Evolutionary conservation across 169 alveolate species (phyloP), one percentile per base, ranked within the genome.

Genomic region (Cryptosporidium meleagridis): DNA sequence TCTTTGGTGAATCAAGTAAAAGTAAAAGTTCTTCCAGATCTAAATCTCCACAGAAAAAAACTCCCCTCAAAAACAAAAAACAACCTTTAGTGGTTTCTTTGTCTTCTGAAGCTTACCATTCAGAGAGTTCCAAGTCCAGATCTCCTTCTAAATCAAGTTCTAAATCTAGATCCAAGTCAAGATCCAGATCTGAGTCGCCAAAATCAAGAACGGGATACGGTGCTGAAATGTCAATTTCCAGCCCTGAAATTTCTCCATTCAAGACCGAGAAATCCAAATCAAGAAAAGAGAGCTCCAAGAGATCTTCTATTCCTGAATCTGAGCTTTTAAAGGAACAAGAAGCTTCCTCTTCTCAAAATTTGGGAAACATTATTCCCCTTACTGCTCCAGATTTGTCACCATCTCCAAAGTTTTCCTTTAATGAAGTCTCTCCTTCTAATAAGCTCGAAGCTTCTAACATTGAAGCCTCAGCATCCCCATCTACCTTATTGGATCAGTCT

Each of bases 321-420:
- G 31, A 9, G 16, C 33, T 14, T n/a, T 2, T 29, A 3, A 65
- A 31, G 8, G 26, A 31, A 16, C 33, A n/a, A 8, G 72, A 65
- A 35, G 41, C n/a, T 16, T 65, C 23, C n/a, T 16, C 31, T 29
- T 10, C 72, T 31, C 44, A 16, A 1, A 29, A 0, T 12, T 2
- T 29, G 33, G 31, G 18, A 65, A 35, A n/a, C 4, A 35, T 33
- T 10, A 37, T 37, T 65, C 72, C 44, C 8, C 51, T 65, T n/a
- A n/a, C 48, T 31, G 72, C 51, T 16, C 72, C 44, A n/a, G 72
- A 65, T 65, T 14, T 33, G 9, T 65, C 72, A 26, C 37, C 67
- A 16, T 23, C 35, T 26, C 67, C 29, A 18, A 65, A 21, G 51
- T 65, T 39, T 33, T 10, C 51, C 21, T 37, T 9, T 39, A 31